These are phyloP conservation scores for Cyberlindnera veronae DNA, from an alignment of 805 yeast species.

Conservation along the genomic window DNA sequence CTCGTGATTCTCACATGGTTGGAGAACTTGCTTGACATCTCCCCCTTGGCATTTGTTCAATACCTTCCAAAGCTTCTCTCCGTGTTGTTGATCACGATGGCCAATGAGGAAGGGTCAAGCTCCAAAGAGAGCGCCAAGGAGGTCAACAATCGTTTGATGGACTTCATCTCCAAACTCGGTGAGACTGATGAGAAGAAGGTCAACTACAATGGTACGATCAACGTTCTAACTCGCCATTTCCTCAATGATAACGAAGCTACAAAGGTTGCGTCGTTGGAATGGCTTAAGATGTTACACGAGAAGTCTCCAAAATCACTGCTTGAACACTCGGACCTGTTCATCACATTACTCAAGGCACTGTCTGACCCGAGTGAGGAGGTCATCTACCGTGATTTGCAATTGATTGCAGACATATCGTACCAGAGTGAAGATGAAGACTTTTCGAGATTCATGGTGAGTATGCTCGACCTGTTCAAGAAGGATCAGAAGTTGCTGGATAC, in stretches of 20 bases:
- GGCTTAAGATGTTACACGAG: conserved; percentile 80
- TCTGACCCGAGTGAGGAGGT: conserved; percentile 73
- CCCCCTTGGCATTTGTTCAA: conserved; percentile 72
- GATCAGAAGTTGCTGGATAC: conserved; percentile 65
- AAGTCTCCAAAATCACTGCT: conserved; percentile 59
- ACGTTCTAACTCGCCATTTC: conserved; percentile 69
- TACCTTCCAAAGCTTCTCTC: conserved; percentile 74
- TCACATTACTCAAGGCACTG: conserved; percentile 71
- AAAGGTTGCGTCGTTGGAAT: conserved; percentile 78
- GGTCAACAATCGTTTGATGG: conserved; percentile 56
- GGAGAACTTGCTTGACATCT: conserved; percentile 62
- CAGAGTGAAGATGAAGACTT: conserved; percentile 75
- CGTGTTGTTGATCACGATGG: conserved; percentile 59
- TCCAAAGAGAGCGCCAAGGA: conserved; percentile 51
- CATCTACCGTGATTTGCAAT: conserved; percentile 65
- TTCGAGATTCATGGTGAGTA: conserved; percentile 66
- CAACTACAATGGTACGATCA: conserved; percentile 60
- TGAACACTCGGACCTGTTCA: conserved; percentile 60
- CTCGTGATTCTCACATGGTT: conserved; percentile 81
- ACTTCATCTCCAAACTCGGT: conserved; percentile 34
- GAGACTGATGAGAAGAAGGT: conserved; percentile 31
- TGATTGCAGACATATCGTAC: conserved; percentile 68
- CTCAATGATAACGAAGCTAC: conserved; percentile 76
- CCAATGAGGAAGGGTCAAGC: conserved; percentile 39
- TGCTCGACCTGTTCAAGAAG: conserved; percentile 63